Evolutionary conservation across 768 basidiomycete genomes (phyloP), one percentile per base, ranked within the genome.

Genomic region (Termitomyces sp.): DNA sequence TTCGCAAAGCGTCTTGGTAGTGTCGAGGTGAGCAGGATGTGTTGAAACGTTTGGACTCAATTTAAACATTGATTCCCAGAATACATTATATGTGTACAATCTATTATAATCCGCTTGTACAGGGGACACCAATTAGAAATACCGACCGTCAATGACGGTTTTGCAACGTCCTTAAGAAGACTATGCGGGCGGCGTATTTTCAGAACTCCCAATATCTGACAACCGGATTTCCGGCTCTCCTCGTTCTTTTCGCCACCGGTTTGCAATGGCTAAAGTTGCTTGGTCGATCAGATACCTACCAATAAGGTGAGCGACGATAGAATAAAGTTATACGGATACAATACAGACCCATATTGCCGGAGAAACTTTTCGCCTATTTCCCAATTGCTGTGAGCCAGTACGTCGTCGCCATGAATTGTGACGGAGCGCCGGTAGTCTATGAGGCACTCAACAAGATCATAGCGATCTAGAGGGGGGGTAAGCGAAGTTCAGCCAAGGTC

Each of bases 1-100:
- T 98, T 32, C 80, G 82, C 49, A 95, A 96, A 69, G 93, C 95
- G 8, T 91, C 88, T n/a, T 98, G 96, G 95, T 97, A 80, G 72
- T 65, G n/a, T 43, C 46, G 20, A 61, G 59, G 60, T 61, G 46
- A 43, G 59, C 51, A 45, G 50, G 40, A 17, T 37, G 3, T 50
- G 14, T 31, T 37, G 3, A 4, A 51, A 37, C 3, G 32, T 36
- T 34, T 40, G 15, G 40, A 59, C n/a, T 29, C 10, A 6, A 56
- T 20, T 20, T 43, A 53, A 12, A 54, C 20, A 50, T 31, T 40
- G 37, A 34, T 50, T 17, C 17, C 43, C 57, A 59, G 49, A 55
- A 42, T 34, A 60, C 36, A 63, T 62, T 54, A 58, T 42, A 56
- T 38, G n/a, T 29, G 31, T 50, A 55, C 57, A 64, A 40, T 38